Evolutionary conservation across 352 stramenopile species (phyloP), one percentile per base, ranked within the genome.

Genomic region (Aphanomyces astaci): DNA sequence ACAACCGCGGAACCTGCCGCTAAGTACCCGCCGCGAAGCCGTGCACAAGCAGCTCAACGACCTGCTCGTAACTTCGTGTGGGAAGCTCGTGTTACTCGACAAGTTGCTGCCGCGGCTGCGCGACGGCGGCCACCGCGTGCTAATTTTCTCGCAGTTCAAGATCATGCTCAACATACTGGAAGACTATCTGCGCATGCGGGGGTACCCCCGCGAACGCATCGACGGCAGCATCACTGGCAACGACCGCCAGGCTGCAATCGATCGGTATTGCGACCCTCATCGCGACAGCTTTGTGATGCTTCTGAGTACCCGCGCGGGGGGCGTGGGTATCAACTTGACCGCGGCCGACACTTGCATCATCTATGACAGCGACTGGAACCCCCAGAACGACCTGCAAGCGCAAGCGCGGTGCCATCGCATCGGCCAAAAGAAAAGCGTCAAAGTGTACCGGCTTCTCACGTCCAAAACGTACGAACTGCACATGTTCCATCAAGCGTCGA

Each of bases 81-180:
- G 97, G 2, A 99, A 99, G 74, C 77, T 99, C 7, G 92, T 99
- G 51, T 76, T 99, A 15, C 78, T 99, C 27, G 97, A 99, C 78
- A 99, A 99, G 71, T 77, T 99, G 9, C 82, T 99, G 4, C 96
- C 96, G 11, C 88, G 93, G 4, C 76, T 99, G 13, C 15, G 51
- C 11, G 51, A 59, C 32, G 24, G 24, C 17, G 94, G 92, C 1
- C 96, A 99, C 71, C 85, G 95, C 33, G 89, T 99, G 19, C 75
- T 99, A 13, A 92, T 99, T 22, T 99, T 99, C 75, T 98, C 91
- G 4, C 98, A 99, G 78, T 96, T 98, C 76, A 98, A 98, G 76
- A 98, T 98, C 49, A 99, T 99, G 97, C 82, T 99, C 54, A 95
- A 99, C 75, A 98, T 99, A 45, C 73, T 99, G 24, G 96, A 99